phyloP scores from a whole-genome alignment of 805 yeast genomes.

The Lipomyces anomalus region DNA sequence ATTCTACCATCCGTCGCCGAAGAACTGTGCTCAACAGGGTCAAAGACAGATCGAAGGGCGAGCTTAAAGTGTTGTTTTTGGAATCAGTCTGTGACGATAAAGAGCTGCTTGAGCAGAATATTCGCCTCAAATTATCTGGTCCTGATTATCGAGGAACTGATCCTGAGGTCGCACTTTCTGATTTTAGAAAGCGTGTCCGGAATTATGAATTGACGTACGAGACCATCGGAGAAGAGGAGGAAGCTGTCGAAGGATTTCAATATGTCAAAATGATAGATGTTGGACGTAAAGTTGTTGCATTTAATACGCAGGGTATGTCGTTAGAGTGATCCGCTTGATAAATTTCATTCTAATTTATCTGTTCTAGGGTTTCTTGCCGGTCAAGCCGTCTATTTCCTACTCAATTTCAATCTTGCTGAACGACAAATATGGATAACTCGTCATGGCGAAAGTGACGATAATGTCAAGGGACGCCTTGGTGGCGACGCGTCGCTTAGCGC shows the following conservation, averaged over 20 bases:
- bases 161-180: constrained; percentile 68
- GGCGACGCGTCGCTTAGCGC: constrained; percentile 81
- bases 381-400: constrained; percentile 82
- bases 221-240: constrained; percentile 75
- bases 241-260: constrained; percentile 58
- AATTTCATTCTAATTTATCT: background rate
- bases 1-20: constrained; percentile 72
- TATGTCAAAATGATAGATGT: constrained; percentile 95
- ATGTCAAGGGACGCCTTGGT: constrained; percentile 79
- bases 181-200: constrained; percentile 70
- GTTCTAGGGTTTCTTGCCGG: constrained; percentile 68
- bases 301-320: constrained; percentile 67
- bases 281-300: constrained; percentile 89
- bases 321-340: constrained; percentile 32
- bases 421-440: constrained; percentile 93
- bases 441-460: constrained; percentile 89
- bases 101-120: constrained; percentile 72
- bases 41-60: constrained; percentile 32
- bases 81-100: constrained; percentile 86
- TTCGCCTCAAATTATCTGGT: constrained; percentile 78
- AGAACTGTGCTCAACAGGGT: constrained; percentile 46
- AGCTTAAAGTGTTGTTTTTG: constrained; percentile 69
- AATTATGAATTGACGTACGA: constrained; percentile 89
- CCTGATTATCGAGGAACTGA: constrained; percentile 91
- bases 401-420: constrained; percentile 81